Evolutionary conservation across 2,329 filamentous ascomycete species (phyloP).

Genomic region (Chalaropsis ovoidea): DNA sequence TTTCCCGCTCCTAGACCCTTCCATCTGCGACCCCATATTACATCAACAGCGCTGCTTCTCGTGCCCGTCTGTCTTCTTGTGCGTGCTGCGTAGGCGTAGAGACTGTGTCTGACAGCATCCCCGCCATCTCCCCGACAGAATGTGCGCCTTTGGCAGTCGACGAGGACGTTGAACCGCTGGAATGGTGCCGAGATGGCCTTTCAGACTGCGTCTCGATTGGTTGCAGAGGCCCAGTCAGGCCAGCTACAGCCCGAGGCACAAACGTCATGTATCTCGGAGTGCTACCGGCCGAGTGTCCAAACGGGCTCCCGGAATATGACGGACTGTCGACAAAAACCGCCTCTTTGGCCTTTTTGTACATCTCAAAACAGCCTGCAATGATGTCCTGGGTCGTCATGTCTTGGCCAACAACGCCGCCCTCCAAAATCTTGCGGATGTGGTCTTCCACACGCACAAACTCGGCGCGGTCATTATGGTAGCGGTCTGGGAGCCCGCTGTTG

Average conservation of each 20-base stretch:
- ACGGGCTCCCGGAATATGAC: slow-evolving; percentile 22
- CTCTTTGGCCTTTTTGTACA: slow-evolving; percentile 39
- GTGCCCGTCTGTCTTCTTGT: not conserved
- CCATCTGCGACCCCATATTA: not conserved
- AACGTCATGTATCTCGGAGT: not conserved
- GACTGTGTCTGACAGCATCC: not conserved
- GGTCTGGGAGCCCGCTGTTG: slow-evolving; percentile 45
- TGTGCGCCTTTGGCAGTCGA: not conserved
- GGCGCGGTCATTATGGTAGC: slow-evolving; percentile 41
- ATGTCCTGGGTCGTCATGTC: slow-evolving; percentile 39
- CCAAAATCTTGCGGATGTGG: slow-evolving; percentile 41
- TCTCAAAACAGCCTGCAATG: slow-evolving; percentile 40
- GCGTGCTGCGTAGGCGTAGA: not conserved
- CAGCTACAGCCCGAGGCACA: not conserved
- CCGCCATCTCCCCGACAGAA: not conserved
- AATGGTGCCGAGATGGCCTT: not conserved
- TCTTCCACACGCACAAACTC: slow-evolving; percentile 44
- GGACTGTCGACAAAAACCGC: slow-evolving; percentile 42
- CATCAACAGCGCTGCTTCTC: not conserved
- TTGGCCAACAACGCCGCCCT: slow-evolving; percentile 39
- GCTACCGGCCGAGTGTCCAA: not conserved
- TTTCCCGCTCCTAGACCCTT: not conserved
- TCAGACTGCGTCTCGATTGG: not conserved
- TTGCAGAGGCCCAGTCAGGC: not conserved
- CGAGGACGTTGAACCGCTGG: not conserved